phyloP scores from a whole-genome alignment of 305 asterid species.

The Andrographis paniculata region DNA sequence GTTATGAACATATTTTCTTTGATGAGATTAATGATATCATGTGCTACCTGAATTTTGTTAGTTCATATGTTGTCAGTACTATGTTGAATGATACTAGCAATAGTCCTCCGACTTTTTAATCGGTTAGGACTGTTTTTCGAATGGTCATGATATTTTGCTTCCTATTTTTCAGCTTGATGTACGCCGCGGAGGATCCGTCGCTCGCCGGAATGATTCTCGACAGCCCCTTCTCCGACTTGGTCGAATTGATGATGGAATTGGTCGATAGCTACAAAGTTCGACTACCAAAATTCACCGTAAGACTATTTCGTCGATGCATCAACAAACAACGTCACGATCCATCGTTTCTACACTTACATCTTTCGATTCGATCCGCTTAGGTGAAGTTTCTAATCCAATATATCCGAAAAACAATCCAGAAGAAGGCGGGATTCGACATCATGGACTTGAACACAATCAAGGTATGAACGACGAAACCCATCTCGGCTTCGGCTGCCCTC shows the following conservation, averaged over 20 bases:
- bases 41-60: too few relatives aligned
- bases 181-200: constrained; percentile 96
- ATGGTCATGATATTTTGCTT: constrained; percentile 4
- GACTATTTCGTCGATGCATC: constrained; percentile 6
- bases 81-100: too few relatives aligned
- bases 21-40: too few relatives aligned
- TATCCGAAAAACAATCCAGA: constrained; percentile 71
- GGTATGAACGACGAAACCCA: too few relatives aligned
- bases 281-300: constrained; percentile 87
- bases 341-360: too few relatives aligned
- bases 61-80: too few relatives aligned
- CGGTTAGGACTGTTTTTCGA: neutral
- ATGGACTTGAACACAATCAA: constrained; percentile 65
- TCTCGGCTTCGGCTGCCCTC: too few relatives aligned
- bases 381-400: constrained; percentile 88
- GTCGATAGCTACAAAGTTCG: constrained; percentile 90
- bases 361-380: constrained; percentile 24
- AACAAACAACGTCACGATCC: too few relatives aligned
- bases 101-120: too few relatives aligned
- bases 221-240: constrained; percentile 93
- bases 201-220: constrained; percentile 96
- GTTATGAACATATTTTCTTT: too few relatives aligned
- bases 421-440: constrained; percentile 87
- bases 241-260: constrained; percentile 92
- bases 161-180: constrained; percentile 84